Evolutionary conservation across 352 stramenopile species (phyloP).

Genomic region (Globisporangium paroecandrum): DNA sequence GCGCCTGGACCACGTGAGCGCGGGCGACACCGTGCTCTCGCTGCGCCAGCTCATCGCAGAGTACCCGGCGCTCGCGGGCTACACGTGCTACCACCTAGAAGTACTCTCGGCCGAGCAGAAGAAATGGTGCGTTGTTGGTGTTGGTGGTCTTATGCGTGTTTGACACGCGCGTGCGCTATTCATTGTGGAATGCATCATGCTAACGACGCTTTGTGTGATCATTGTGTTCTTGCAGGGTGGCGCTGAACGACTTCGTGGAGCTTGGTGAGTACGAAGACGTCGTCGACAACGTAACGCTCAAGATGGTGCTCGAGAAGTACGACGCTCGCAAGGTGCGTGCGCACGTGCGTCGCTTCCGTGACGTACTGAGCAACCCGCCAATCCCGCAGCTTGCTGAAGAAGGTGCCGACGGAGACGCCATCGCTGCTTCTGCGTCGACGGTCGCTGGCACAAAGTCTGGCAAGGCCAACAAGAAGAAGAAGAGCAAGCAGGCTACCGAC

Average conservation of each 20-base stretch:
- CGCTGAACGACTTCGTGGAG: conserved; percentile 86
- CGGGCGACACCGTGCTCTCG: conserved; percentile 73
- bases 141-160: background rate
- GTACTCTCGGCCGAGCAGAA: conserved; percentile 23
- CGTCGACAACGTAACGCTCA: conserved; percentile 54
- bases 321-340: conserved; percentile 78
- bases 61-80: conserved; percentile 76
- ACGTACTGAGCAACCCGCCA: conserved; percentile 78
- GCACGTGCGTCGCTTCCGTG: conserved; percentile 81
- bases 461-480: conserved; percentile 27
- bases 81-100: conserved; percentile 87
- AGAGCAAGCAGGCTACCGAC: conserved; percentile 10
- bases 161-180: background rate
- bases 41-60: conserved; percentile 82
- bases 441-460: conserved; percentile 14
- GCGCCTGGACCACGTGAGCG: conserved; percentile 67
- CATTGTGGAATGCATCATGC: background rate
- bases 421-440: background rate
- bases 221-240: conserved; percentile 26
- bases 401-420: background rate
- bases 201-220: background rate
- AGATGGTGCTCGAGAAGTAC: conserved; percentile 87
- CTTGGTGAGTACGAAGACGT: conserved; percentile 78
- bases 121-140: conserved; percentile 25
- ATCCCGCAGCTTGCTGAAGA: conserved; percentile 51